Base-by-base conservation (phyloP, 2,329 filamentous ascomycete genomes). In the Epicoccum sorghinum region DNA sequence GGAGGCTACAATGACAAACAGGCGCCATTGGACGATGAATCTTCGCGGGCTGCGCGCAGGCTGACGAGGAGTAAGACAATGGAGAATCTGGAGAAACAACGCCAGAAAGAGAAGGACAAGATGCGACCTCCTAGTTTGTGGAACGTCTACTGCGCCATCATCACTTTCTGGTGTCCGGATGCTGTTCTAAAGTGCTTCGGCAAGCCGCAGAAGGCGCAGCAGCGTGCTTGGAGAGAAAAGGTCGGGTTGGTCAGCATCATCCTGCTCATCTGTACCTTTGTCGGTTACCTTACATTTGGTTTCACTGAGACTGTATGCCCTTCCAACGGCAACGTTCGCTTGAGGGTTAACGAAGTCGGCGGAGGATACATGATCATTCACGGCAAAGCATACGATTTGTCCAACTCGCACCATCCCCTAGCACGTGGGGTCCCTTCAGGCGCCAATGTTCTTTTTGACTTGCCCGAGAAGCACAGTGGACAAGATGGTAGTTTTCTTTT, bases 171-270 rank as follows among this genome's bases (percentile, higher is more conserved):
- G 93, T 89, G 86, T 53, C 95, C 95, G 0, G 88, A 92, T 71
- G 89, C 93, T 58, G 77, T 97, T 25, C 80, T 99, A 49, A 85
- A 83, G 62, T 96, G 91, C 76, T 95, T 92, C 68, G 92, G 93
- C 35, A 96, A 90, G 81, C 86, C 87, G 7, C 83, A 90, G 40
- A 95, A 90, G 75, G 91, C 89, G 13, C 91, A 98, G 75, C 89
- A 92, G 71, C 85, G 91, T 68, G 95, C 95, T 2, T 99, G 95
- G 95, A 86, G 95, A 62, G 95, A 99, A 74, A 99, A 99, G 82
- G 96, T 99, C 82, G 95, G 95, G 2, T 79, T 99, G 54, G 90
- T 97, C 78, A 96, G 93, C 77, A 87, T 99, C 70, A 99, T 99
- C 71, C 71, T 96, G 29, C 71, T 89, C 56, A 93, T 98, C 71